Evolutionary conservation across 441 rosid genomes (phyloP).

Genomic region (Pelargonium fulgidum): DNA sequence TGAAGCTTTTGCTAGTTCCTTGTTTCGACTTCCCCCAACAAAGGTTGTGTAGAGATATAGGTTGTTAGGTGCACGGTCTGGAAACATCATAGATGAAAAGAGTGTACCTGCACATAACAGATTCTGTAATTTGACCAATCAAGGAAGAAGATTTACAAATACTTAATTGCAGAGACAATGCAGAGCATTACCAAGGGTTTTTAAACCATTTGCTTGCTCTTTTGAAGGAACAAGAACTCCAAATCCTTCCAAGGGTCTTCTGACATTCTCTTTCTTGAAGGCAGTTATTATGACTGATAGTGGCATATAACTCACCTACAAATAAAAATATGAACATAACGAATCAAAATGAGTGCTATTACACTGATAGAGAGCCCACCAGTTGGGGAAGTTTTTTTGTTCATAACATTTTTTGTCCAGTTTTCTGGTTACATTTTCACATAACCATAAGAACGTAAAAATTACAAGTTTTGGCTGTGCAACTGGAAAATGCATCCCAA

Average conservation of each 20-base stretch:
- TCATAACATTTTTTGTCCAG: neutral
- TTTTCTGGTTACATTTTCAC: neutral
- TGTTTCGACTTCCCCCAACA: conserved; percentile 87
- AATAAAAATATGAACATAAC: neutral
- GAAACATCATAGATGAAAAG: conserved; percentile 97
- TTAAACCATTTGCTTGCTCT: conserved; percentile 78
- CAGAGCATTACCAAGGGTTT: conserved; percentile 65
- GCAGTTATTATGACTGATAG: conserved; percentile 74
- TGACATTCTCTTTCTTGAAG: conserved; percentile 78
- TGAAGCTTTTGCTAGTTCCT: conserved; percentile 77
- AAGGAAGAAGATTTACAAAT: conserved; percentile 8
- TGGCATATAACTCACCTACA: conserved; percentile 72
- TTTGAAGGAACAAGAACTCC: conserved; percentile 89
- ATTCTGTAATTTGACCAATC: conserved; percentile 9
- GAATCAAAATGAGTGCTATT: conserved; percentile 11
- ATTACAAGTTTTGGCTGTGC: neutral
- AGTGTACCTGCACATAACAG: conserved; percentile 59
- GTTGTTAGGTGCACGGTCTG: conserved; percentile 76
- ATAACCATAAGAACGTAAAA: neutral
- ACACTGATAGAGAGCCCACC: neutral
- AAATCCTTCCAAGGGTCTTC: conserved; percentile 85
- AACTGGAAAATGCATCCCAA: neutral
- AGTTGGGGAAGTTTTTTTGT: conserved; percentile 5
- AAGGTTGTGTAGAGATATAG: conserved; percentile 78
- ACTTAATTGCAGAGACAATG: conserved; percentile 14